Evolutionary conservation across 345 rosid species (phyloP).

Genomic region (Nephelium lappaceum): DNA sequence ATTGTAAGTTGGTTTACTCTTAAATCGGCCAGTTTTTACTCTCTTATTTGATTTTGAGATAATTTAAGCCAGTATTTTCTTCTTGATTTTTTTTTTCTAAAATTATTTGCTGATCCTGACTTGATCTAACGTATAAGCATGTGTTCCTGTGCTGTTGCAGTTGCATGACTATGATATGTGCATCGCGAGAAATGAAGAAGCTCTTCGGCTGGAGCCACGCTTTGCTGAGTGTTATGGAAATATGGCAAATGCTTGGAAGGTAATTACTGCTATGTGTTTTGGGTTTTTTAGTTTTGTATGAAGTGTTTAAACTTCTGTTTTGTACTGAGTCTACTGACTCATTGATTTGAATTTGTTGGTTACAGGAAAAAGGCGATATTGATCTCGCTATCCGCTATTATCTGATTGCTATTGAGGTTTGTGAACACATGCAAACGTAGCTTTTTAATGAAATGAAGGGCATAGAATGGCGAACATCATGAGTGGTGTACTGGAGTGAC

Average conservation of each 20-base stretch:
- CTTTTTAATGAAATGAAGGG: neutral
- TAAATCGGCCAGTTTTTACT: neutral
- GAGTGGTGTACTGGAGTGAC: neutral
- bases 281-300: neutral
- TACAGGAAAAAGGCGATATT: conserved; percentile 93
- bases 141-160: conserved; percentile 32
- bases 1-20: neutral
- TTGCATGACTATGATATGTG: conserved; percentile 97
- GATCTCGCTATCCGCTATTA: conserved; percentile 92
- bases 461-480: neutral
- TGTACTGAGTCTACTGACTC: neutral
- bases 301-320: neutral
- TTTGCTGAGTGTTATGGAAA: conserved; percentile 99
- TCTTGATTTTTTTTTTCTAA: no score
- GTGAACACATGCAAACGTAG: conserved; percentile 14
- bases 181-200: conserved; percentile 93
- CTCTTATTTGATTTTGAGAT: neutral
- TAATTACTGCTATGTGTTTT: conserved; percentile 18
- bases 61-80: neutral
- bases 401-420: conserved; percentile 94
- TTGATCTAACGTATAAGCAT: neutral
- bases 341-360: neutral
- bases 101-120: neutral
- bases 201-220: conserved; percentile 84
- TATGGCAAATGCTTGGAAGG: conserved; percentile 99